These are phyloP conservation scores for Fusarium torreyae DNA, from an alignment of 2,329 filamentous ascomycete genomes.

Conservation along the genomic window DNA sequence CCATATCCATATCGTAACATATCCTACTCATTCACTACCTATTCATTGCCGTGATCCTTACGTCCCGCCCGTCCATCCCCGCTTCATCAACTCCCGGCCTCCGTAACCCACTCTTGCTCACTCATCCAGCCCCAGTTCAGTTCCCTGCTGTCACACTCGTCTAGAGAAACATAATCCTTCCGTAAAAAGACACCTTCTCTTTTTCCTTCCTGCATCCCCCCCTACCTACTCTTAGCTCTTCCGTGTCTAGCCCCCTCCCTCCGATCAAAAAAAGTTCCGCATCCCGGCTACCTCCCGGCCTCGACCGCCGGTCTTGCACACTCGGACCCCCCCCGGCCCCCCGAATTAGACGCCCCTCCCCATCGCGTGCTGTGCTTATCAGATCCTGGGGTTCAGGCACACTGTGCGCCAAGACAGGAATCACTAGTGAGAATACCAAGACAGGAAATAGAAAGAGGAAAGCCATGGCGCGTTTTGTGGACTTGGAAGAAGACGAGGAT, in stretches of 20 bases:
- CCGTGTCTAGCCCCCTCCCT: constrained; percentile 26
- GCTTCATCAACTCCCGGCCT: constrained; percentile 35
- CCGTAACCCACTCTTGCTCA: constrained; percentile 39
- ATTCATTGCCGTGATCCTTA: constrained; percentile 10
- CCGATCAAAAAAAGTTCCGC: constrained; percentile 29
- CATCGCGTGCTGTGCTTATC: constrained; percentile 46
- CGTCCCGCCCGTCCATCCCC: constrained; percentile 26
- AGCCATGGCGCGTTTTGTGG: constrained; percentile 52
- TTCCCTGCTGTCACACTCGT: constrained; percentile 27
- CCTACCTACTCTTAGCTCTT: constrained; percentile 13
- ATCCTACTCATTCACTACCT: not conserved
- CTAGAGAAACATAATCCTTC: constrained; percentile 24
- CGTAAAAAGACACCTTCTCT: constrained; percentile 36
- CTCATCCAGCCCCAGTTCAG: constrained; percentile 31
- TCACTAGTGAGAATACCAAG: constrained; percentile 11
- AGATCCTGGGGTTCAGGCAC: constrained; percentile 48
- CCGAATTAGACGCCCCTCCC: constrained; percentile 18
- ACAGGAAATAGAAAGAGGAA: constrained; percentile 15
- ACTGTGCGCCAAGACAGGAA: constrained; percentile 38
- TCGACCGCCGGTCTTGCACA: constrained; percentile 44
- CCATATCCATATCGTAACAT: constrained; percentile 34
- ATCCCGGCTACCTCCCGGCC: constrained; percentile 42
- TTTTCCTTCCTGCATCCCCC: constrained; percentile 11
- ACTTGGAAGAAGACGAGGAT: constrained; percentile 50
- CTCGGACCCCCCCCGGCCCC: constrained; percentile 32